phyloP scores from a whole-genome alignment of 2,329 filamentous ascomycete species.

The Cladosporium cucumerinum region DNA sequence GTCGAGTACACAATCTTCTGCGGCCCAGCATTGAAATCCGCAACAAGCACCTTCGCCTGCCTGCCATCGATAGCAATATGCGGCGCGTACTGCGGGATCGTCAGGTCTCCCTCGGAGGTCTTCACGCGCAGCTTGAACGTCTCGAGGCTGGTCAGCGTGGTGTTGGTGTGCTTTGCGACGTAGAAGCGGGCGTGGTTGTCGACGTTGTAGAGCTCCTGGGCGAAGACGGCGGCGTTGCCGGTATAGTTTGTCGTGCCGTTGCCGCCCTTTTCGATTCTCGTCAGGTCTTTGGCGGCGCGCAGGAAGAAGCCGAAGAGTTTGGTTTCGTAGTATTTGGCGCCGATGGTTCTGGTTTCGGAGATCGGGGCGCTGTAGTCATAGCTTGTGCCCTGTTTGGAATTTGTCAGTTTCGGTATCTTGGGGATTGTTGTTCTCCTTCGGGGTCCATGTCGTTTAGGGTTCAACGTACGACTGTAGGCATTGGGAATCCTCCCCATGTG shows the following conservation, averaged over 20 bases:
- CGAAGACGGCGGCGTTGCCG: conserved; percentile 50
- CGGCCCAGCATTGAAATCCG: conserved; percentile 55
- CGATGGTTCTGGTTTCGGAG: conserved; percentile 56
- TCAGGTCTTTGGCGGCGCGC: conserved; percentile 55
- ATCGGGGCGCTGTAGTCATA: conserved; percentile 65
- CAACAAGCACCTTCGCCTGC: conserved; percentile 60
- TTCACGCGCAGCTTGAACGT: conserved; percentile 54
- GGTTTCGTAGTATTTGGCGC: conserved; percentile 61
- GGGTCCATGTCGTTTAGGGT: background rate
- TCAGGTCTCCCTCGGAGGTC: conserved; percentile 54
- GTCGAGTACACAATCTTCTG: conserved; percentile 55
- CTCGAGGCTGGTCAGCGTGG: conserved; percentile 50
- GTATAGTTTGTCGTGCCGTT: conserved; percentile 50
- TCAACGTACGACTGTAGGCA: conserved; percentile 41
- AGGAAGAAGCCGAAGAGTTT: conserved; percentile 61
- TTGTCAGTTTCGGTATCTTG: background rate
- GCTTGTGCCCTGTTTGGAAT: conserved; percentile 45
- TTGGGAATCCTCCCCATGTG: conserved; percentile 59
- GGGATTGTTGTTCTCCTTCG: background rate
- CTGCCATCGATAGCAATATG: conserved; percentile 56
- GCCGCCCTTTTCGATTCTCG: conserved; percentile 50
- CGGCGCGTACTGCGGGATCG: conserved; percentile 51
- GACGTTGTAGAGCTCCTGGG: conserved; percentile 57
- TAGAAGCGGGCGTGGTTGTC: conserved; percentile 58
- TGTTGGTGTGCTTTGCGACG: conserved; percentile 54